A percentile compares a stretch with the other conserved stretches of the same genome.
Evolutionary conservation across 768 basidiomycete species (phyloP).

Genomic region (Pleurotus salmoneostramineus): DNA sequence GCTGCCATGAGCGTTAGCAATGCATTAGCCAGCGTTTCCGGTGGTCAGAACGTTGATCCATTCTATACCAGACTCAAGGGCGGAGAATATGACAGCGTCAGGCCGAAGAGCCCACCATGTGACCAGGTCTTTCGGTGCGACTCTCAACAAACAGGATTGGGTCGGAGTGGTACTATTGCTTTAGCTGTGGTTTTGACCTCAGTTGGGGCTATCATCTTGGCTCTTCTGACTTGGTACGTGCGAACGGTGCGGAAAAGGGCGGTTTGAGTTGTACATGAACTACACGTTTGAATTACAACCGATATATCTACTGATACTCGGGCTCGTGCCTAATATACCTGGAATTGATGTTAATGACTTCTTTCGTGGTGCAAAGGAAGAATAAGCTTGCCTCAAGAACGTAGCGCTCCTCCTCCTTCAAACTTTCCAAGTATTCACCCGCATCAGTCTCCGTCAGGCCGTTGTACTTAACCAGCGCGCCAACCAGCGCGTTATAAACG

Average conservation of each 20-base stretch:
- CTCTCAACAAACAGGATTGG: slow-evolving; percentile 50
- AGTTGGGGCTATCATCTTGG: slow-evolving; percentile 56
- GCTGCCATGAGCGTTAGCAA: slow-evolving; percentile 75
- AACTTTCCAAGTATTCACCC: slow-evolving; percentile 76
- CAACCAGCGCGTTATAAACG: slow-evolving; percentile 89
- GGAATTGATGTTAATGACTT: neutral
- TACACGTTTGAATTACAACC: neutral
- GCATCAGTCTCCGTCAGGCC: slow-evolving; percentile 62
- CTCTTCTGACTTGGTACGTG: slow-evolving; percentile 37
- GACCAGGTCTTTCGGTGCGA: slow-evolving; percentile 62
- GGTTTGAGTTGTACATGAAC: neutral
- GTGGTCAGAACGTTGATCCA: slow-evolving; percentile 55
- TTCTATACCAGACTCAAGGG: slow-evolving; percentile 70
- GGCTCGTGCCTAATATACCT: slow-evolving; percentile 9
- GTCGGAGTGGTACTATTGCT: slow-evolving; percentile 59
- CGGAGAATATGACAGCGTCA: slow-evolving; percentile 59
- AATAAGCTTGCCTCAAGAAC: slow-evolving; percentile 75
- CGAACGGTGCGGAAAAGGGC: slow-evolving; percentile 12
- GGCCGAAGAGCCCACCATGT: slow-evolving; percentile 71
- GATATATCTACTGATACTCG: slow-evolving; percentile 2
- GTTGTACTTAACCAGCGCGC: slow-evolving; percentile 71
- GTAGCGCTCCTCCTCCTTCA: slow-evolving; percentile 97
- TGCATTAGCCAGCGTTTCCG: slow-evolving; percentile 5
- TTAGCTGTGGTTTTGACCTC: slow-evolving; percentile 64
- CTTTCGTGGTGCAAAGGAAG: neutral